Base-by-base conservation (phyloP, 768 basidiomycete species). In the Tephrocybe sp. region DNA sequence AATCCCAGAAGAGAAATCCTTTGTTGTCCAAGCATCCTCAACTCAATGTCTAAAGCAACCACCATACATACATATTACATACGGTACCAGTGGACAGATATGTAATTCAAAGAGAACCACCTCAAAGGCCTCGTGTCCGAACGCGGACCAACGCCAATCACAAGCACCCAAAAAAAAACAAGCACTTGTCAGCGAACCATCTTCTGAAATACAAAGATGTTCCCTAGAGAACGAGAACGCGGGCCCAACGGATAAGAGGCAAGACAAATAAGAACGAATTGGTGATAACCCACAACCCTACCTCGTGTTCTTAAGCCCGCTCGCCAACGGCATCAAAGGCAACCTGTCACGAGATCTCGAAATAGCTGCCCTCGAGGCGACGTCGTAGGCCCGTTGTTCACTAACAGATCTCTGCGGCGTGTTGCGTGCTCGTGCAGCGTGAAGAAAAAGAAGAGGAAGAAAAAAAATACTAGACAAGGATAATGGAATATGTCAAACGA, bases 261-360 rank as follows among this genome's bases (percentile, higher is more conserved):
- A 14, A 23, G 16, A 43, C 42, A 26, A 26, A 26, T 26, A 4
- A 3, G 3, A 3, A 26, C 26, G 7, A 26, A 26, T 26, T 3
- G n/a, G 9, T 39, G 9, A 9, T 5, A 47, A 49, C 54, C 54
- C 54, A 55, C 26, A 51, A 55, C 49, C 54, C 54, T 50, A 48
- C 45, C 42, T 51, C 45, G 42, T 48, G 43, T 40, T 35, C 48
- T 43, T 42, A 17, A 23, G 5, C 30, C 20, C 19, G 19, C 40
- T 39, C n/a, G 38, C 38, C n/a, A 41, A 23, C 39, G 17, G 40
- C 48, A 47, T 45, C 48, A 26, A 26, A 53, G 41, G 16, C 35
- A 23, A 16, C 12, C 30, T 45, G 43, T 50, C 48, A 54, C 48
- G 53, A 36, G 48, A 45, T 50, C 17, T 36, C n/a, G 32, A 42